Conservation (phyloP, 257 asterid species). For the Jacaranda mimosifolia region DNA sequence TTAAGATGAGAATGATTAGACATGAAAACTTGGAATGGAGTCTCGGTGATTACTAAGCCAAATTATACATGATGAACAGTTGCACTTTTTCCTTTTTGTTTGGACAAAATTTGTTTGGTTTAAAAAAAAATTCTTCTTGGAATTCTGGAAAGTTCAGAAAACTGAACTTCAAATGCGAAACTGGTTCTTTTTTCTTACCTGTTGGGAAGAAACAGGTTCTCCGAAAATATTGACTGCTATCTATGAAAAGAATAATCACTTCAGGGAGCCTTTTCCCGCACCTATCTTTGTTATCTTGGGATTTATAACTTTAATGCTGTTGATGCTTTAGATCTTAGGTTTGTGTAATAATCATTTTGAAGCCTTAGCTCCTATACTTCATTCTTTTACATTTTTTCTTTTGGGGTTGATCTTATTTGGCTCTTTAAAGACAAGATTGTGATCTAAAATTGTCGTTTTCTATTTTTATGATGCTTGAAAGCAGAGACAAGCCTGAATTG, state of each 20-base stretch:
- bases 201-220: neutral
- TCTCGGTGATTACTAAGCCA: neutral
- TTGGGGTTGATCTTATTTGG: conserved; percentile 28
- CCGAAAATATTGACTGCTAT: conserved; percentile 8
- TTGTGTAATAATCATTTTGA: conserved; percentile 8
- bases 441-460: conserved; percentile 25
- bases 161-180: neutral
- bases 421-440: conserved; percentile 29
- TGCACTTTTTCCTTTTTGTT: neutral
- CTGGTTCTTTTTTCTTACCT: conserved; percentile 24
- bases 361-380: conserved; percentile 19
- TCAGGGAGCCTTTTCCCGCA: conserved; percentile 3
- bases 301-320: conserved; percentile 16
- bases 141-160: neutral
- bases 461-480: conserved; percentile 17
- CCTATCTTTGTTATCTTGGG: conserved; percentile 24
- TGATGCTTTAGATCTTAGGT: conserved; percentile 6
- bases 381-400: conserved; percentile 14
- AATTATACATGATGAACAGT: neutral
- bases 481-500: conserved; percentile 79
- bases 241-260: conserved; percentile 4
- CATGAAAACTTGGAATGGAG: neutral
- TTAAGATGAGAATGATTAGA: conserved; percentile 24
- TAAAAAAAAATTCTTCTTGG: neutral
- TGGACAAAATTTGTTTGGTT: conserved; percentile 1